Evolutionary conservation across 495 filamentous ascomycete species (phyloP).

Genomic region (Podospora pseudoanserina): DNA sequence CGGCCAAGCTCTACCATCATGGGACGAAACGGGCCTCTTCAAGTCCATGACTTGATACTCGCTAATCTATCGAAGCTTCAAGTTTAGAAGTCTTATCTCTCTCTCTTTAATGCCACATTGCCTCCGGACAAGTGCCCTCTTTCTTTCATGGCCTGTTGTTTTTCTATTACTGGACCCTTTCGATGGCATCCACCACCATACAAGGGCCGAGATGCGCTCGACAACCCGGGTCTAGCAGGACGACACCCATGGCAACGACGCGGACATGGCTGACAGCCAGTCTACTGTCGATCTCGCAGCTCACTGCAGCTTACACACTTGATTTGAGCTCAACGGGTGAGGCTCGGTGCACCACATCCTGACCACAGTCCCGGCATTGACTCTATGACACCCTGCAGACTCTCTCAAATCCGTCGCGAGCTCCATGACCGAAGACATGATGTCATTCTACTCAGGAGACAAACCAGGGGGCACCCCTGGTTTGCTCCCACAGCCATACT

Average conservation of each 20-base stretch:
- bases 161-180: not conserved
- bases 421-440: constrained; percentile 58
- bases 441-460: constrained; percentile 65
- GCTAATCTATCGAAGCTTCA: constrained; percentile 2
- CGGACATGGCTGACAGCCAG: constrained; percentile 8
- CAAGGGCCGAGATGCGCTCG: not conserved
- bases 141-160: constrained; percentile 9
- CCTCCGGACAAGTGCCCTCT: constrained; percentile 12
- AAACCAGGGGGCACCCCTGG: constrained; percentile 52
- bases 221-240: not conserved
- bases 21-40: not conserved
- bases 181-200: not conserved
- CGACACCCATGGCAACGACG: not conserved
- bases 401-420: constrained; percentile 62
- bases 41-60: constrained; percentile 13
- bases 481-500: constrained; percentile 42
- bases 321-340: constrained; percentile 33
- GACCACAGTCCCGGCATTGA: not conserved
- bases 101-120: constrained; percentile 2
- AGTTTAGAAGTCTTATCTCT: not conserved
- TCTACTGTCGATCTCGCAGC: constrained; percentile 14
- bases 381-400: constrained; percentile 40
- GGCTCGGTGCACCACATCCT: not conserved
- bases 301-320: constrained; percentile 27
- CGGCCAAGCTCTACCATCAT: constrained; percentile 6